A percentile compares a stretch with the other conserved stretches of the same genome.
Evolutionary conservation across 1,284 basidiomycete genomes (phyloP).

Genomic region (Ustilago bromivora): DNA sequence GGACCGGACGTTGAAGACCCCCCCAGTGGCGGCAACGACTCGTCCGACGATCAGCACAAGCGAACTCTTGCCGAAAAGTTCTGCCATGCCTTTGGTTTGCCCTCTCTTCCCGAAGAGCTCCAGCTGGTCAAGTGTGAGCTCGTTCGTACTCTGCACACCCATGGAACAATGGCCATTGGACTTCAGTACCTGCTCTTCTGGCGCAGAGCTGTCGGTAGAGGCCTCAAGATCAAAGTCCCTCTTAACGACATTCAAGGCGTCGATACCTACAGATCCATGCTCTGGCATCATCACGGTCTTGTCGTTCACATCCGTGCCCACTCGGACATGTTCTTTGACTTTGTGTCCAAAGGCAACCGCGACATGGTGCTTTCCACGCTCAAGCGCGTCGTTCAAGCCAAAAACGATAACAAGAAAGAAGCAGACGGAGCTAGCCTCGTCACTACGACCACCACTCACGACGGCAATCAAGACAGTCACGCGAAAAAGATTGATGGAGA

Average conservation of each 20-base stretch:
- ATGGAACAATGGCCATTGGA: conserved; percentile 59
- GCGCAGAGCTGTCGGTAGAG: conserved; percentile 48
- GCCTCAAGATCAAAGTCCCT: conserved; percentile 59
- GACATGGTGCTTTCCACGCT: conserved; percentile 38
- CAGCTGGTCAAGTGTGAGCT: conserved; percentile 54
- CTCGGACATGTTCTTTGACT: conserved; percentile 59
- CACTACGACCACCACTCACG: background rate
- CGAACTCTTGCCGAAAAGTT: conserved; percentile 33
- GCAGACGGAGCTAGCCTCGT: conserved; percentile 9
- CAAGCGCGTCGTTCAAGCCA: conserved; percentile 29
- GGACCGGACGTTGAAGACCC: conserved; percentile 17
- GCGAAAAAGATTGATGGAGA: conserved; percentile 15
- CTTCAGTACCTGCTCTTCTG: conserved; percentile 62
- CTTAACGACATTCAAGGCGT: conserved; percentile 56
- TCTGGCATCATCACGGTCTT: conserved; percentile 59
- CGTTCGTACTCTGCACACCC: conserved; percentile 56
- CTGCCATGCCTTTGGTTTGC: conserved; percentile 49
- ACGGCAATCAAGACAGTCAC: conserved; percentile 11
- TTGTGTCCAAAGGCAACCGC: conserved; percentile 47
- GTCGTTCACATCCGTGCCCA: conserved; percentile 58
- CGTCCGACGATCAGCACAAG: conserved; percentile 17
- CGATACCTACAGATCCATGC: conserved; percentile 49
- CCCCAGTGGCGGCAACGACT: conserved; percentile 9
- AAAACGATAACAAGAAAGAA: conserved; percentile 12
- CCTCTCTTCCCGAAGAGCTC: conserved; percentile 35